Evolutionary conservation across 805 yeast species (phyloP), one percentile per base, ranked within the genome.

Genomic region (Metschnikowia matae): DNA sequence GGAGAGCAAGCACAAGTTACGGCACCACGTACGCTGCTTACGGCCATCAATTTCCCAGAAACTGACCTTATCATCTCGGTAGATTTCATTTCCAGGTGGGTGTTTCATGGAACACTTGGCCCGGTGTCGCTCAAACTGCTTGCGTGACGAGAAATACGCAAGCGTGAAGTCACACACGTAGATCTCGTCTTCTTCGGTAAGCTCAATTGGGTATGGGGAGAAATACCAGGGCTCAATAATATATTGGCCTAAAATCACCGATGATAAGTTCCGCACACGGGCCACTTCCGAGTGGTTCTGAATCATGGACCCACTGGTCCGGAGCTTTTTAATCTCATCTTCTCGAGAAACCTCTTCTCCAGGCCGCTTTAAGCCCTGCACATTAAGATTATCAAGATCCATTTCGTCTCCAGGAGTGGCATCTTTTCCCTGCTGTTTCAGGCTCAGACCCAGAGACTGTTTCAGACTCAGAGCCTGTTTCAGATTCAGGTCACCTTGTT

Each of bases 181-280:
- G 21, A 94, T 80, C 49, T 80, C 84, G 65, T 92, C 98, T 56
- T 86, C 94, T 60, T 94, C 98, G 0, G 97, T 89, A 49, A 90
- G 77, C 64, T 94, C 99, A 14, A 89, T 77, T 0, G 99, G 99
- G 66, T 94, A 94, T 1, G 99, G 98, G 1, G 96, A 87, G 62
- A 94, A 94, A 69, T 94, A 94, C 99, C 99, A 94, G 2, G 99
- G 99, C 66, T 94, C 99, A 48, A 94, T 89, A 58, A 87, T 87
- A 66, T 84, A 89, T 55, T 85, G 86, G 1, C 99, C 99, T 70
- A 94, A 82, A 3, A 89, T 85, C 4, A 94, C 81, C 48, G 81
- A 78, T 43, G 80, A 75, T 54, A 94, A 75, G 63, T 94, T 94
- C 58, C 98, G 79, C 43, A 94, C 97, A 49, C 94, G 78, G 0